Evolutionary conservation across 495 filamentous ascomycete genomes (phyloP), one percentile per base, ranked within the genome.

Genomic region (Durotheca rogersii): DNA sequence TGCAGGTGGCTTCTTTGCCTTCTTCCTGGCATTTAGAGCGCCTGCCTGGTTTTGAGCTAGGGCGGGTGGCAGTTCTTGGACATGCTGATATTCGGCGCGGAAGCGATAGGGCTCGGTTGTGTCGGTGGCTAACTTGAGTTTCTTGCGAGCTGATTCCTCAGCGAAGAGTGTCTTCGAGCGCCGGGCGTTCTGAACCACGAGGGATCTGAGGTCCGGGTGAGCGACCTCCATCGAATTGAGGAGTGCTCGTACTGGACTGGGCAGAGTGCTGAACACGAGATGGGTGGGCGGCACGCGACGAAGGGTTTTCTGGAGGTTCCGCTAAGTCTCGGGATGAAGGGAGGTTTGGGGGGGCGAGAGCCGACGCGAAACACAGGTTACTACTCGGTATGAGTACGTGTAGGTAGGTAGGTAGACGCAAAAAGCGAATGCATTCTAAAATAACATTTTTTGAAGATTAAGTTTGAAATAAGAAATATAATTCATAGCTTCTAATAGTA

Each of bases 41-140:
- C 51, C 56, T 23, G 86, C 82, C 69, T 91, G 86, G 67, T 95
- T 96, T 44, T 86, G 85, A 42, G 88, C 92, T 10, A 98, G 80
- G 10, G 80, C 79, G 34, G 87, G 82, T n/a, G 93, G 93, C 21
- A 97, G 76, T 56, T 88, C 85, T 56, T 78, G 80, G 15, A 96
- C 86, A 57, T 87, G 73, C 56, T 84, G 77, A 63, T 98, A 98
- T 73, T 98, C 92, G 48, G 77, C 68, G 50, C 72, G 68, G 2
- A 76, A 62, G 11, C 72, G 73, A n/a, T 27, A 76, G 41, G 49
- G 72, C 73, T n/a, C 74, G 61, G 31, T 64, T 62, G 10, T 71
- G 54, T 50, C 67, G 10, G 60, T 58, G 23, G 69, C 66, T 16
- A 76, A 65, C 51, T 66, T 72, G 56, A 73, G 46, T 34, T 67